Conservation (phyloP, 2,329 filamentous ascomycete genomes). For the Cordyceps cateniannulata region DNA sequence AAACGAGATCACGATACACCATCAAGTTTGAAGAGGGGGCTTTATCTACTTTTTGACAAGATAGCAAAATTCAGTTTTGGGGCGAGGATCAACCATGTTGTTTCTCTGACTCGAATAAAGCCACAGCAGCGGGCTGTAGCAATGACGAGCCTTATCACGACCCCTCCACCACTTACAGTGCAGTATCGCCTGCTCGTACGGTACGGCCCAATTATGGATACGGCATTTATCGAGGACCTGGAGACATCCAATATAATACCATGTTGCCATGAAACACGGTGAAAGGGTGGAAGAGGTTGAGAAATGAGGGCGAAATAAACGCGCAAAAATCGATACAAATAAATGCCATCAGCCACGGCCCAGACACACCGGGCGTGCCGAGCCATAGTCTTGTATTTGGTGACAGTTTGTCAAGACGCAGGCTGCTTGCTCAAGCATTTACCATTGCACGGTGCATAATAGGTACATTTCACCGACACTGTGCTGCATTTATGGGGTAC, state of each 20-base stretch:
- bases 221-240: slow-evolving; percentile 5
- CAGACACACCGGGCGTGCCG: too few species aligned
- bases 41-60: too few species aligned
- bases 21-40: too few species aligned
- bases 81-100: too few species aligned
- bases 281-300: not conserved
- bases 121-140: not conserved
- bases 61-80: too few species aligned
- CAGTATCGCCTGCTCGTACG: not conserved
- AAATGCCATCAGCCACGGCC: too few species aligned
- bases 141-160: not conserved
- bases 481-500: too few species aligned
- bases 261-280: not conserved
- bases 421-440: too few species aligned
- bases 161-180: not conserved
- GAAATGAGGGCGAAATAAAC: not conserved
- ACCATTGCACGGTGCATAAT: too few species aligned
- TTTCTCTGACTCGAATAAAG: not conserved
- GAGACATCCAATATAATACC: not conserved
- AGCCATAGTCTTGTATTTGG: too few species aligned
- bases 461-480: too few species aligned
- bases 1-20: not conserved
- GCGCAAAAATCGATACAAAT: too few species aligned
- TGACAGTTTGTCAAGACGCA: not conserved
- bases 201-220: not conserved